Evolutionary conservation across 2,329 filamentous ascomycete species (phyloP).

Genomic region (Gaeumannomyces tritici): DNA sequence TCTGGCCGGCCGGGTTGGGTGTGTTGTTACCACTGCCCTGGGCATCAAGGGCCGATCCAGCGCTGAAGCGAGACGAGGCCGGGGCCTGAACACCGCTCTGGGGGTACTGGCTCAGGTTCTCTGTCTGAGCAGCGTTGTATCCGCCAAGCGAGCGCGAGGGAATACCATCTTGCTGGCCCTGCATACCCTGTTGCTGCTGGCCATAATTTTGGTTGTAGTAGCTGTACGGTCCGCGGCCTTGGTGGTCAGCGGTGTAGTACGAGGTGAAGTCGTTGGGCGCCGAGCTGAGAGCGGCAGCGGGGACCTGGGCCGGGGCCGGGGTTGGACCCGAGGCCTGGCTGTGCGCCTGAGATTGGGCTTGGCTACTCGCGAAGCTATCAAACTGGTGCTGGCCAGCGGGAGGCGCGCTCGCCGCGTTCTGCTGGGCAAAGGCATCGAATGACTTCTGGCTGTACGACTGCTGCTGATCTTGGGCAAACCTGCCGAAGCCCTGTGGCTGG

Average conservation of each 20-base stretch:
- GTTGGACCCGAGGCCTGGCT: constrained; percentile 46
- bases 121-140: constrained; percentile 58
- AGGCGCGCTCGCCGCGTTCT: constrained; percentile 41
- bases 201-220: constrained; percentile 61
- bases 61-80: constrained; percentile 42
- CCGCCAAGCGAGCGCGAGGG: constrained; percentile 69
- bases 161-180: constrained; percentile 66
- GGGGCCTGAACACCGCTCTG: constrained; percentile 54
- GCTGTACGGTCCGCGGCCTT: constrained; percentile 64
- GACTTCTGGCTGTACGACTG: constrained; percentile 63
- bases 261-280: constrained; percentile 72
- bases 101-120: constrained; percentile 59
- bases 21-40: constrained; percentile 87
- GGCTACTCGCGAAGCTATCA: constrained; percentile 45
- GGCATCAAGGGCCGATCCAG: constrained; percentile 44
- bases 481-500: constrained; percentile 42
- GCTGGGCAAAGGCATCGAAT: constrained; percentile 79
- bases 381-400: constrained; percentile 41
- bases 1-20: constrained; percentile 64
- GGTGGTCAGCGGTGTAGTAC: constrained; percentile 73
- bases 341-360: constrained; percentile 49
- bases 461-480: constrained; percentile 60
- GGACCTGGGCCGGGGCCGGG: constrained; percentile 40
- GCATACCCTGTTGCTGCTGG: constrained; percentile 40
- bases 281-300: constrained; percentile 60